phyloP scores from a whole-genome alignment of 202 grass and related monocot species.

The Zizania palustris region DNA sequence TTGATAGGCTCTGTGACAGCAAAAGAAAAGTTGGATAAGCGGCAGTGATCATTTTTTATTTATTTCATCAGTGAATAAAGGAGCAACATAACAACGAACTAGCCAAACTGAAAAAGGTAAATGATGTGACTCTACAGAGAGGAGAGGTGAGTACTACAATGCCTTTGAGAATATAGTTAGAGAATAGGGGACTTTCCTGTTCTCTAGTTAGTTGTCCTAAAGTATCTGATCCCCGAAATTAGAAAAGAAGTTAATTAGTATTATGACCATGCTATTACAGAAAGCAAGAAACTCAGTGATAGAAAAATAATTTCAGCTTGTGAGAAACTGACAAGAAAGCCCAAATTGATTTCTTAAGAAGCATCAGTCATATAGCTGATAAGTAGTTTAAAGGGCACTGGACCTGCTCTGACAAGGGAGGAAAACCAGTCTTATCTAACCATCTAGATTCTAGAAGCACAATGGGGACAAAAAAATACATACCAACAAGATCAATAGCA shows the following conservation, averaged over 20 bases:
- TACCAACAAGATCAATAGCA: slow-evolving; percentile 94
- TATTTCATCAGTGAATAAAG: slow-evolving; percentile 27
- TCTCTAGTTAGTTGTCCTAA: not conserved
- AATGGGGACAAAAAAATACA: slow-evolving; percentile 32
- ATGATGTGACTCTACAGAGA: slow-evolving; percentile 4
- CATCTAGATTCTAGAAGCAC: not conserved
- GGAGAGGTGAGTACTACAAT: not conserved
- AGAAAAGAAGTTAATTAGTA: slow-evolving; percentile 8
- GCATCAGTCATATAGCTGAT: not conserved
- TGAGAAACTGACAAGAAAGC: slow-evolving; percentile 15
- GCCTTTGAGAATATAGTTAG: not conserved
- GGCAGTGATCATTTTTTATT: slow-evolving; percentile 3
- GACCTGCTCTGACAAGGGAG: not conserved
- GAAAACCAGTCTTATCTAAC: not conserved
- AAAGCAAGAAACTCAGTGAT: not conserved
- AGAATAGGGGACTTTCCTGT: not conserved
- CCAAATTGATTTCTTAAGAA: not conserved
- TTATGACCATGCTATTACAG: not conserved
- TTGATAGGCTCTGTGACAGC: slow-evolving; percentile 66
- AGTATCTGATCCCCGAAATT: not conserved
- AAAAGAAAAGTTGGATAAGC: slow-evolving; percentile 42
- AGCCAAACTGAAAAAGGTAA: slow-evolving; percentile 14
- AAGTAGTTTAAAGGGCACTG: not conserved
- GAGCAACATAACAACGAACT: slow-evolving; percentile 6
- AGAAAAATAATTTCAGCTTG: not conserved